A percentile compares a stretch with the other conserved stretches of the same genome.
These are phyloP conservation scores for Rhodotorula glutinis DNA, from an alignment of 1,284 basidiomycete genomes.

Conservation along the genomic window DNA sequence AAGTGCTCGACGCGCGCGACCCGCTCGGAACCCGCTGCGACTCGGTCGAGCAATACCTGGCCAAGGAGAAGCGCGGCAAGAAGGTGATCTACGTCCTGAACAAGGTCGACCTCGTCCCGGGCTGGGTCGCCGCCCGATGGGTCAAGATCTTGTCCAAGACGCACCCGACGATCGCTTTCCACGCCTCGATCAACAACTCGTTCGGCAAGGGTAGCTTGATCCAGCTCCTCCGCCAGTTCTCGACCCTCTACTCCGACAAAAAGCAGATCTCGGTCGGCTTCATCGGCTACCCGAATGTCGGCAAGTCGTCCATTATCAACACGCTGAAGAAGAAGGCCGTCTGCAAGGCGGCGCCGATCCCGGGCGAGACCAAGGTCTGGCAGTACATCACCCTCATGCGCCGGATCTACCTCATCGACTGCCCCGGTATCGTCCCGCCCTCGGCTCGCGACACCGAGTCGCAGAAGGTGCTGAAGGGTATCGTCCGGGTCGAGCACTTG, in stretches of 20 bases:
- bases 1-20: slow-evolving; percentile 93
- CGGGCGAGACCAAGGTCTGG: slow-evolving; percentile 99
- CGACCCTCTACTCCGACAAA: slow-evolving; percentile 95
- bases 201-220: slow-evolving; percentile 98
- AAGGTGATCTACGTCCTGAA: slow-evolving; percentile 95
- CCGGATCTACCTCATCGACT: slow-evolving; percentile 98
- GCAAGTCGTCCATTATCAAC: slow-evolving; percentile 97
- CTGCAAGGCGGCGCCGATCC: slow-evolving; percentile 93
- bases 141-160: slow-evolving; percentile 92
- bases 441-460: slow-evolving; percentile 87
- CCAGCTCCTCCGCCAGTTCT: slow-evolving; percentile 93
- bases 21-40: slow-evolving; percentile 96
- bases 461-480: slow-evolving; percentile 91
- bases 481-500: slow-evolving; percentile 93
- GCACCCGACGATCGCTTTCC: slow-evolving; percentile 95
- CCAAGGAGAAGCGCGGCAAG: slow-evolving; percentile 96
- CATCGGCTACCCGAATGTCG: slow-evolving; percentile 97
- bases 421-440: slow-evolving; percentile 94
- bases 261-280: slow-evolving; percentile 99
- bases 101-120: slow-evolving; percentile 97
- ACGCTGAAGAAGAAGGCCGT: slow-evolving; percentile 98
- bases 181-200: slow-evolving; percentile 97
- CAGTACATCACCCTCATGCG: slow-evolving; percentile 97
- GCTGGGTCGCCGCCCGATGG: slow-evolving; percentile 99
- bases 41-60: slow-evolving; percentile 87